Conservation (phyloP, 208 protist species). For the Crithidia brevicula region DNA sequence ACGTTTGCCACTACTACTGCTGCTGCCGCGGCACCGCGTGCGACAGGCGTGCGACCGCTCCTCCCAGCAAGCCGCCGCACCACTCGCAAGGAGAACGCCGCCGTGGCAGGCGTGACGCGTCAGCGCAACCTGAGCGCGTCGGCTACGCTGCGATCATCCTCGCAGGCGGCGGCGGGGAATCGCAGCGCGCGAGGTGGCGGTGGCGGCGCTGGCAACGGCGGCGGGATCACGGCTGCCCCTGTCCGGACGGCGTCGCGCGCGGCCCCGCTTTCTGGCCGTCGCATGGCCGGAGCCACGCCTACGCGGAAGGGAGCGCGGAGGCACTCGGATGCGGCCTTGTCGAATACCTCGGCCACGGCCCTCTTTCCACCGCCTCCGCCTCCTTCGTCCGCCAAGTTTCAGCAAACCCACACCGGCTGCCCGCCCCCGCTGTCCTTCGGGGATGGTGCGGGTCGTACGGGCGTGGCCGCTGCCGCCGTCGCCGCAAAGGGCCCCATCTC, state of each 20-base stretch:
- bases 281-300: not conserved
- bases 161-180: conserved; percentile 1
- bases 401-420: conserved; percentile 31
- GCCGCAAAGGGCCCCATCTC: conserved; percentile 21
- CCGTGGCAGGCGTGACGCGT: not conserved
- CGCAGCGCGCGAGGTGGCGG: conserved; percentile 3
- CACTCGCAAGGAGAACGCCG: not conserved
- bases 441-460: not conserved
- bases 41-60: conserved; percentile 16
- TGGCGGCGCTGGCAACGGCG: not conserved
- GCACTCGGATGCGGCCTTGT: not conserved
- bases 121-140: not conserved
- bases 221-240: too few species aligned
- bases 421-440: conserved; percentile 21
- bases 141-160: not conserved
- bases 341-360: not conserved
- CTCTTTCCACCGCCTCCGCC: not conserved
- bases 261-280: conserved; percentile 6
- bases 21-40: conserved; percentile 7
- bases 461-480: not conserved
- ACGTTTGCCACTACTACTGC: too few species aligned
- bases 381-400: conserved; percentile 12
- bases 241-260: conserved; percentile 4
- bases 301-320: conserved; percentile 14
- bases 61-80: conserved; percentile 1